A percentile compares a stretch with the other conserved stretches of the same genome.
Conservation (phyloP, 1,284 basidiomycete genomes). For the Sanghuangporus sanghuang region DNA sequence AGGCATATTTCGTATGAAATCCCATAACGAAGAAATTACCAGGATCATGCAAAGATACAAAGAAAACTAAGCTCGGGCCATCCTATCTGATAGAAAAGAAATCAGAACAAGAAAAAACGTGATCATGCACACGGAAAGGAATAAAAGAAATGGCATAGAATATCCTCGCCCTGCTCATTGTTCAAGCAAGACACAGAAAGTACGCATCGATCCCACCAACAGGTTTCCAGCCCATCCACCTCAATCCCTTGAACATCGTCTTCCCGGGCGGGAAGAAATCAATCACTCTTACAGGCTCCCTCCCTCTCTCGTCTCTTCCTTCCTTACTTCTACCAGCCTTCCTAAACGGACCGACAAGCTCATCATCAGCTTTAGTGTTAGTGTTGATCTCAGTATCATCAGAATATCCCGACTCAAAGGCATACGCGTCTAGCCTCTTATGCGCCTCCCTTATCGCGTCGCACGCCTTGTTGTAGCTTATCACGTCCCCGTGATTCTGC, state of each 20-base stretch:
- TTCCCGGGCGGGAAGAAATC: neutral
- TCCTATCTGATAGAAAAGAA: too few relatives aligned
- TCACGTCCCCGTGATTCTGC: neutral
- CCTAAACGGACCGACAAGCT: too few relatives aligned
- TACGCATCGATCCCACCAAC: neutral
- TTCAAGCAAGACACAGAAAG: neutral
- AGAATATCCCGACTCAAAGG: neutral
- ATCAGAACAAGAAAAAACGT: neutral
- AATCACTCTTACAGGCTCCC: neutral
- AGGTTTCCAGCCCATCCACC: neutral
- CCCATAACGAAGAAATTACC: too few relatives aligned
- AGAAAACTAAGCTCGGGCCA: too few relatives aligned
- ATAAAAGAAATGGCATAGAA: neutral
- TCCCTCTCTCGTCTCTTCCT: too few relatives aligned
- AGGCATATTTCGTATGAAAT: too few relatives aligned
- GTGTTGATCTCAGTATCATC: neutral
- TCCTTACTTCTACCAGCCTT: too few relatives aligned
- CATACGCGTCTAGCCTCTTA: neutral
- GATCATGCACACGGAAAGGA: neutral
- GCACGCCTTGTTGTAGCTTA: neutral
- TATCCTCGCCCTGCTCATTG: neutral
- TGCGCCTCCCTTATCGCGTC: neutral
- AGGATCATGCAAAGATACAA: too few relatives aligned
- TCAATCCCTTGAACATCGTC: neutral
- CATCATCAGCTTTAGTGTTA: too few relatives aligned